Percentiles rank a stretch among this genome's conserved stretches.
phyloP scores from a whole-genome alignment of 2,329 filamentous ascomycete species.

The Paraphoma sp. region DNA sequence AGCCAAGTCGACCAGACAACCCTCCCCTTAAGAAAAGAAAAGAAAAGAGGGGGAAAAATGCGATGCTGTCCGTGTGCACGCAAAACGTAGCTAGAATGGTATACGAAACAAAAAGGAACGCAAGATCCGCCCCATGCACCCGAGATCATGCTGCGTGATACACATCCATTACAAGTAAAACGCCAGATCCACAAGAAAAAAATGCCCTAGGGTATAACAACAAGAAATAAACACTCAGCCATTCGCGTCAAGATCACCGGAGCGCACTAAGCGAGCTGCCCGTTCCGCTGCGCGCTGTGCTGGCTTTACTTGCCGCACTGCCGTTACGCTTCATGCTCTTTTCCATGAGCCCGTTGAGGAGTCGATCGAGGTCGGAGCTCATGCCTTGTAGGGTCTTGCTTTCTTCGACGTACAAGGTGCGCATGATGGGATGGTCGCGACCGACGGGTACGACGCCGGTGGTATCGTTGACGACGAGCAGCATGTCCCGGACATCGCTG shows the following conservation, averaged over 20 bases:
- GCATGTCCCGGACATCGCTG: slow-evolving; percentile 85
- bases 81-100: too few relatives aligned
- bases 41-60: too few relatives aligned
- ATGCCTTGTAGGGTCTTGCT: slow-evolving; percentile 86
- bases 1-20: too few relatives aligned
- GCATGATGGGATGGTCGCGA: slow-evolving; percentile 84
- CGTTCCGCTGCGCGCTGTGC: background rate
- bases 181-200: background rate
- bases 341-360: slow-evolving; percentile 80
- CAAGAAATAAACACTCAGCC: background rate
- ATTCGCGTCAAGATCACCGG: background rate
- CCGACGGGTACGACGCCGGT: slow-evolving; percentile 79
- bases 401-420: slow-evolving; percentile 83
- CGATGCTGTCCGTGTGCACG: too few relatives aligned
- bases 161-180: background rate
- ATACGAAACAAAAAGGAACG: background rate
- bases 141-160: background rate
- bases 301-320: slow-evolving; percentile 14
- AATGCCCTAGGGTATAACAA: background rate
- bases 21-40: too few relatives aligned
- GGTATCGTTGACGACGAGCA: slow-evolving; percentile 92
- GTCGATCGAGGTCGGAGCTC: slow-evolving; percentile 85
- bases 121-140: background rate
- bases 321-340: slow-evolving; percentile 46
- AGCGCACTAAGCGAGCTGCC: background rate